Percentiles rank a stretch among this genome's conserved stretches.
Conservation (phyloP, 1,139 yeast genomes). For the Lodderomyces margitis region DNA sequence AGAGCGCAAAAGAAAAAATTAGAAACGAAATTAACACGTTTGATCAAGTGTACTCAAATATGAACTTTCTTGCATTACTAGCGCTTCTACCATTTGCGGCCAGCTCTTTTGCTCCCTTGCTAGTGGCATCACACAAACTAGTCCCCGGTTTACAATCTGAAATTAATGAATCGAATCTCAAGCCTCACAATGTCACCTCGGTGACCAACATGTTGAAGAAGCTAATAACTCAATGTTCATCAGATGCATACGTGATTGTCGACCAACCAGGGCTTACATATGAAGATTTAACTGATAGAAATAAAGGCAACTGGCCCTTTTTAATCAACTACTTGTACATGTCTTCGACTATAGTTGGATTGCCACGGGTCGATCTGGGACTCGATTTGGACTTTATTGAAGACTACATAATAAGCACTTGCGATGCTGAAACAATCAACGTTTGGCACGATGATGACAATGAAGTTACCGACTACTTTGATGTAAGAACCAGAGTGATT, state of each 20-base stretch:
- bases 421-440: conserved; percentile 45
- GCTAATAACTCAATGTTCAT: conserved; percentile 57
- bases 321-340: conserved; percentile 53
- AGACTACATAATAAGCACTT: conserved; percentile 40
- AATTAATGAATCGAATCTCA: conserved; percentile 19
- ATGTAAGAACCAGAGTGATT: conserved; percentile 60
- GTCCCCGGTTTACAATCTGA: conserved; percentile 33
- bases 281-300: conserved; percentile 49
- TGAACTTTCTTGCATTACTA: conserved; percentile 8
- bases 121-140: conserved; percentile 43
- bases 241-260: conserved; percentile 67
- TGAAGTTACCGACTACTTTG: conserved; percentile 49
- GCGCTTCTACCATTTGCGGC: conserved; percentile 2
- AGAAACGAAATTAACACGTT: background rate
- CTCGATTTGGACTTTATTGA: conserved; percentile 51
- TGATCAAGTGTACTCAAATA: background rate
- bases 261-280: conserved; percentile 67
- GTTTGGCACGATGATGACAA: conserved; percentile 39
- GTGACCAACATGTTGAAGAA: conserved; percentile 48
- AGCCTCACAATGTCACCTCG: conserved; percentile 21
- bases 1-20: conserved; percentile 3
- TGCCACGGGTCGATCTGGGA: conserved; percentile 50
- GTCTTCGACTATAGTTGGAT: conserved; percentile 62
- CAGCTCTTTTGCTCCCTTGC: conserved; percentile 26
- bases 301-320: conserved; percentile 48